Base-by-base conservation (phyloP, 208 protist genomes). In the Endotrypanum monterogeii region DNA sequence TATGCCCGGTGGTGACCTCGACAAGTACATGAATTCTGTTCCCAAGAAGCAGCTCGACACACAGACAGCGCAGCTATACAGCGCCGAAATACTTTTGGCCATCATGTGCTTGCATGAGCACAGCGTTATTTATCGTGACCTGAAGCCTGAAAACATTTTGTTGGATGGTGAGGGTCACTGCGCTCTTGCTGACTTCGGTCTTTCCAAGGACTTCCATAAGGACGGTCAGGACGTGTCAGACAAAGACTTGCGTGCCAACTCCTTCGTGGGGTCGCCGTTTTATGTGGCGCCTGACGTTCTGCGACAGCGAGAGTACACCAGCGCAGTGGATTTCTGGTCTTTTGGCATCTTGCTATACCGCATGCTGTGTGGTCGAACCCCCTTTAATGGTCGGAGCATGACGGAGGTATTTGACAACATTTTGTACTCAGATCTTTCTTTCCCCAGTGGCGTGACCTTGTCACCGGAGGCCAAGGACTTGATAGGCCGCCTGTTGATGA, bases 311-410 rank as follows among this genome's bases (percentile, higher is more conserved):
- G 95, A 96, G 56, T 98, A 99, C 90, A 98, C 98, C 20, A 98
- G 97, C 73, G 93, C 96, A 8, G 96, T 99, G 9, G 98, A 99
- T 82, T 99, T 98, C 87, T 99, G 98, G 98, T 96, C 94, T 18
- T 98, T 99, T 83, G 98, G 98, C 56, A 98, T 99, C 67, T 74
- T 99, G 14, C 83, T 99, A n/a, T 99, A 99, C 87, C 97, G 98
- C 78, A 98, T 99, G 96, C 79, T 99, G 30, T 93, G 95, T 74
- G 98, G 97, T 44, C 91, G 96, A 57, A 88, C 96, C 50, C 98
- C 98, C 23, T 99, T 99, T 82, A 98, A 85, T 67, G 89, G 95
- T 51, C 94, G 94, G 67, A 98, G 90, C 74, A 96, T 96, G 88
- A 93, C 94, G 71, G 93, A 96, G 73, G 93, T 98, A 23, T 98